phyloP scores from a whole-genome alignment of 345 rosid genomes.

The Aurinia saxatilis region DNA sequence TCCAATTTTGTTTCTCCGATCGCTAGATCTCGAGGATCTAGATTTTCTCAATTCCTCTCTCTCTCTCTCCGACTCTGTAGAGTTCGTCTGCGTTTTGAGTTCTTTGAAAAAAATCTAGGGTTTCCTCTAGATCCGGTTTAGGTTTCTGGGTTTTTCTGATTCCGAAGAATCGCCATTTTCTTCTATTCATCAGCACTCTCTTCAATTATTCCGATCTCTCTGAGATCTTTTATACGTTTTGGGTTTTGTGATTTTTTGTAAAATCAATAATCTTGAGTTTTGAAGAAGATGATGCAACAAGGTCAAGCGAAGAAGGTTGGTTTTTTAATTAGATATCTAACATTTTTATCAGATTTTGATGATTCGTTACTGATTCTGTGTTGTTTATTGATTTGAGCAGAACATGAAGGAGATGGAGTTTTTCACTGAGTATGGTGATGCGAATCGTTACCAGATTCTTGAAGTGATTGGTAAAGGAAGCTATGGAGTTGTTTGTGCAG shows the following conservation, averaged over 20 bases:
- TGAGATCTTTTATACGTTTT: background rate
- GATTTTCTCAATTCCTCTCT: slow-evolving; percentile 11
- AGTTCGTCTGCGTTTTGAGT: too few relatives aligned
- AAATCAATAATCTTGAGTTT: too few relatives aligned
- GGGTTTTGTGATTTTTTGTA: background rate
- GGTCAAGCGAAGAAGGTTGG: slow-evolving; percentile 35
- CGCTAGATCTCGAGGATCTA: slow-evolving; percentile 22
- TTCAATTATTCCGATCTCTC: slow-evolving; percentile 3
- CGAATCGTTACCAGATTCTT: slow-evolving; percentile 75
- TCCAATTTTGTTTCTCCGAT: slow-evolving; percentile 1
- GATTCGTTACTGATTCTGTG: background rate
- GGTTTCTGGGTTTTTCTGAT: background rate
- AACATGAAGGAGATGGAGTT: slow-evolving; percentile 71
- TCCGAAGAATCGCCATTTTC: slow-evolving; percentile 21
- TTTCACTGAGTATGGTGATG: slow-evolving; percentile 96
- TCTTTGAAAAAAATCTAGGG: slow-evolving; percentile 17
- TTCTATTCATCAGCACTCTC: background rate
- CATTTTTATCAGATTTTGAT: background rate
- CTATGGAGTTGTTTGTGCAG: slow-evolving; percentile 98
- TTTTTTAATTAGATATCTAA: too few relatives aligned
- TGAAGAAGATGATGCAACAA: slow-evolving; percentile 35
- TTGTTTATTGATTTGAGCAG: slow-evolving; percentile 29
- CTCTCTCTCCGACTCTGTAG: background rate
- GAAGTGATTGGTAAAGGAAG: slow-evolving; percentile 96
- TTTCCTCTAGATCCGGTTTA: slow-evolving; percentile 2